Evolutionary conservation across 129 eudicot genomes (phyloP).

Genomic region (Saussurea involucrata): DNA sequence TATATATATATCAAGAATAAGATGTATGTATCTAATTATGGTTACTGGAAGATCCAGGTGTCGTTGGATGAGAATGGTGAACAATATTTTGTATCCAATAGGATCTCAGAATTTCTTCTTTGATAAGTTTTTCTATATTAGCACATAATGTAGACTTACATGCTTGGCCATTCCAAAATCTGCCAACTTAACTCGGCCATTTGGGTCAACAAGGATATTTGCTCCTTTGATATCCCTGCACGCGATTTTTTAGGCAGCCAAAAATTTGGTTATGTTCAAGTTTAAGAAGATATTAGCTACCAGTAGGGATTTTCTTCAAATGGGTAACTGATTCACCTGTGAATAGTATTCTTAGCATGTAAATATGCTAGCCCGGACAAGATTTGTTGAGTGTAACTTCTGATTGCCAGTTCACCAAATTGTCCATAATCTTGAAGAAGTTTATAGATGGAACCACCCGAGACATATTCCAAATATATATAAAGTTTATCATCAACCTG

Average conservation of each 20-base stretch:
- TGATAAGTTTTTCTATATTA: background rate
- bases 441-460: conserved; percentile 94
- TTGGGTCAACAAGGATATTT: conserved; percentile 93
- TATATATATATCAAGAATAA: too few species aligned
- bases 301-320: background rate
- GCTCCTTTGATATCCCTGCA: conserved; percentile 98
- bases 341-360: conserved; percentile 81
- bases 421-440: conserved; percentile 93
- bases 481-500: conserved; percentile 92
- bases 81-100: background rate
- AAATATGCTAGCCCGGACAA: conserved; percentile 92
- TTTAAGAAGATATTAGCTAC: conserved; percentile 1
- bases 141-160: conserved; percentile 44
- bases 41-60: background rate
- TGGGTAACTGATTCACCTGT: conserved; percentile 44
- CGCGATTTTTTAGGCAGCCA: background rate
- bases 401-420: conserved; percentile 82
- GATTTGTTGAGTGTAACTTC: conserved; percentile 91
- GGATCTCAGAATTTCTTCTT: background rate
- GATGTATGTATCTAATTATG: background rate
- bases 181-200: conserved; percentile 90
- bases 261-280: conserved; percentile 11
- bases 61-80: background rate
- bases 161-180: conserved; percentile 99
- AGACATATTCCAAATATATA: conserved; percentile 92